Base-by-base conservation (phyloP, 2,329 filamentous ascomycete genomes). In the Neocucurbitaria cava region DNA sequence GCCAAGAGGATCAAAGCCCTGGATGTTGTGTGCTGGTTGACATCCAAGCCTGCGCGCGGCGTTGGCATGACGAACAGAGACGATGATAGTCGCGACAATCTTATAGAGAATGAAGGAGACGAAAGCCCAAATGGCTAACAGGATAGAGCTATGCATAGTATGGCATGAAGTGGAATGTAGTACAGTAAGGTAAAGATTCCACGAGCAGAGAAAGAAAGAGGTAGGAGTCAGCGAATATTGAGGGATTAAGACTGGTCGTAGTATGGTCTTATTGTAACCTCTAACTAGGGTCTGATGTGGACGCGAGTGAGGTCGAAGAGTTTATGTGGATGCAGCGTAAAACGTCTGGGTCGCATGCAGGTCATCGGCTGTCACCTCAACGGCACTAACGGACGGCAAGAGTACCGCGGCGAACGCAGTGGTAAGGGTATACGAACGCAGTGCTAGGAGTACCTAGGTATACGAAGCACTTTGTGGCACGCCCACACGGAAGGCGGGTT, bases 1-100 rank as follows among this genome's bases (percentile, higher is more conserved):
- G 4, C 85, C 85, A 1, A 86, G 68, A 42, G 85, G 62, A 2
- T 77, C 76, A 60, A 82, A 77, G 0, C 79, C 77, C 56, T 77
- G 81, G 20, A 56, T 48, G 7, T 66, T 57, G 15, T 73, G 61
- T 2, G 77, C 70, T 2, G 75, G 74, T 36, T 80, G 69, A 62
- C 83, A 84, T 17, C 81, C 80, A 8, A 70, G 56, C 35, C 54
- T 50, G 57, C 80, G 73, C 11, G 71, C 73, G 26, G 64, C 66
- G 31, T 65, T 69, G 24, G 73, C 57, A 31, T 73, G 68, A 30
- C 75, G 69, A 17, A 76, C 72, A 6, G 65, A 63, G 20, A 49
- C 55, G 44, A 59, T 56, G 49, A 69, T 49, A 42, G 65, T 68
- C 38, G 69, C 62, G 35, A 72, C 47, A 5, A 70, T 53, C 36